These are phyloP conservation scores for Coniella vitis DNA, from an alignment of 2,329 filamentous ascomycete species.

Conservation along the genomic window DNA sequence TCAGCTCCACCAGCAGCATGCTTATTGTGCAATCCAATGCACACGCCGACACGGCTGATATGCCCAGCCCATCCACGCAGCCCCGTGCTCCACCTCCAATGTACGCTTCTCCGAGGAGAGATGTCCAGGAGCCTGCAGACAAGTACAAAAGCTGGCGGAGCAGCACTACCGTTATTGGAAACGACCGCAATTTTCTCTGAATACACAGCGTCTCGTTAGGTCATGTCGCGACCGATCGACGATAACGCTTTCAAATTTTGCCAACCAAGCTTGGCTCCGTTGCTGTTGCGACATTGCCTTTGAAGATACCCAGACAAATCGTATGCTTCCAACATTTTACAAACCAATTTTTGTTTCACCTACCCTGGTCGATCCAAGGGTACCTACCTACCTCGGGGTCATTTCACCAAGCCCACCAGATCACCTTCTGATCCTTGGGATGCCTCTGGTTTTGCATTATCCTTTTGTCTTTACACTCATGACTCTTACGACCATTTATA, in stretches of 20 bases:
- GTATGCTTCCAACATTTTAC: not conserved
- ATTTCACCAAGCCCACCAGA: not conserved
- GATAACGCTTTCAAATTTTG: not conserved
- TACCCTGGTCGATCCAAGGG: not conserved
- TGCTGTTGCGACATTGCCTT: not conserved
- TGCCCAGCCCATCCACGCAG: constrained; percentile 25
- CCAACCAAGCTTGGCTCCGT: not conserved
- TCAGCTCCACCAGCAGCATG: constrained; percentile 55
- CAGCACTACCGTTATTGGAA: constrained; percentile 46
- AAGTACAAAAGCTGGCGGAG: constrained; percentile 48
- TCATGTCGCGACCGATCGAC: not conserved
- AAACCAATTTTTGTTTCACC: not conserved
- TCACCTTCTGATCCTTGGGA: not conserved
- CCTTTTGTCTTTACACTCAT: not conserved
- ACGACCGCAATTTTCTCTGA: constrained; percentile 50
- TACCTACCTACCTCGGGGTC: not conserved
- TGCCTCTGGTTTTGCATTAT: not conserved
- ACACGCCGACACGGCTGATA: constrained; percentile 23
- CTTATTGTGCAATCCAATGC: constrained; percentile 53
- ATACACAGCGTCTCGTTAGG: not conserved
- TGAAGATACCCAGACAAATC: not conserved
- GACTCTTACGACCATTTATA: constrained; percentile 1
- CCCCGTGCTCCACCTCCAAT: constrained; percentile 25
- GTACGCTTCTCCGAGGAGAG: constrained; percentile 18
- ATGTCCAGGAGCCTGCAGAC: constrained; percentile 33